Base-by-base conservation (phyloP, 2,329 filamentous ascomycete species). In the Neonectria neomacrospora region DNA sequence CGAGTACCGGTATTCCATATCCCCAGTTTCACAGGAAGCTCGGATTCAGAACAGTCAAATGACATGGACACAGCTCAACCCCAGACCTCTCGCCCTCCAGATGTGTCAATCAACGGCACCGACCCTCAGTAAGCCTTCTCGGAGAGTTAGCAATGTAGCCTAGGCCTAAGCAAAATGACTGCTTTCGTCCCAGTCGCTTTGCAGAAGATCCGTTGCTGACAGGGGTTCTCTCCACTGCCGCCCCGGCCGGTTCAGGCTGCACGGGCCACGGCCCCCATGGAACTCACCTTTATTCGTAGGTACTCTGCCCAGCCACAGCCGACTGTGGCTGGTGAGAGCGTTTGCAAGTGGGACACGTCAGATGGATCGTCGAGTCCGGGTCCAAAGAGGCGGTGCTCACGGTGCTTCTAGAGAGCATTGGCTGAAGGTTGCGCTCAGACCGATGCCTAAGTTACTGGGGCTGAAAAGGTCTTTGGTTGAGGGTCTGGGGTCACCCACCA, bases 131-230 rank as follows among this genome's bases (percentile, higher is more conserved):
- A 50, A 50, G 30, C 50, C 34, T 42, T 28, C 58, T 52, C 45
- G n/a, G 37, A 52, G 28, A 56, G 26, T 39, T 54, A 45, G 41
- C 20, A 30, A 41, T 39, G 58, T 61, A n/a, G n/a, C n/a, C n/a
- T n/a, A n/a, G n/a, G n/a, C n/a, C n/a, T n/a, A 30, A 61, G 58
- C 58, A 56, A 18, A 56, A 45, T 61, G 52, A 52, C 58, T 61
- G 58, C 58, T 50, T 55, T 14, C 30, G 50, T 59, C 50, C 22
- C 34, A 20, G 52, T 44, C 44, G 51, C 44, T 30, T 53, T 37
- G 30, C 48, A 48, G 53, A 57, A 55, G 58, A 37, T 41, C 47
- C 59, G 30, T 41, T 52, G 45, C 41, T 30, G 41, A 57, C 59
- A 62, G 59, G 59, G 59, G 59, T 53, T 53, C 59, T 39, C 47